A percentile compares a stretch with the other conserved stretches of the same genome.
These are phyloP conservation scores for Cornus controversa DNA, from an alignment of 148 eudicot genomes.

Conservation along the genomic window DNA sequence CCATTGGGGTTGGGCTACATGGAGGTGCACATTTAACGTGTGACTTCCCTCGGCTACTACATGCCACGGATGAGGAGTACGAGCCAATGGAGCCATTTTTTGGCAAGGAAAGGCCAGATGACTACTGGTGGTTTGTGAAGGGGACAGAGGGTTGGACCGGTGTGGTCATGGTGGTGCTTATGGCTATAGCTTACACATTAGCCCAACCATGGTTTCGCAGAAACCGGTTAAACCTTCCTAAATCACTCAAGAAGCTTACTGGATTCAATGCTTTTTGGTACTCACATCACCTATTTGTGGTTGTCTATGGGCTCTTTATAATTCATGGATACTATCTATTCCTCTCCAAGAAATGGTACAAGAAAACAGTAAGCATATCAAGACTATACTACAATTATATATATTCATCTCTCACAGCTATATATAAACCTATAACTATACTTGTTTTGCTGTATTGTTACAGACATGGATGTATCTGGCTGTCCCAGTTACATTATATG, in stretches of 20 bases:
- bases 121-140: constrained; percentile 61
- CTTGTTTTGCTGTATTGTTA: background rate
- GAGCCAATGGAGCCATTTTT: constrained; percentile 39
- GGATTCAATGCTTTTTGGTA: no score
- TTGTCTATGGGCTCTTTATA: constrained; percentile 47
- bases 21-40: constrained; percentile 45
- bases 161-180: constrained; percentile 43
- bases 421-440: no score
- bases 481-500: constrained; percentile 40
- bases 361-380: constrained; percentile 42
- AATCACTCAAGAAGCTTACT: constrained; percentile 43
- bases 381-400: no score
- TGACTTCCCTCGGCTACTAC: constrained; percentile 54
- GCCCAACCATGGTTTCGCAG: constrained; percentile 67
- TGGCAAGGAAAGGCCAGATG: constrained; percentile 26
- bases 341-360: constrained; percentile 39
- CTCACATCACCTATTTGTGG: constrained; percentile 59
- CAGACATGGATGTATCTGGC: constrained; percentile 71
- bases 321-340: constrained; percentile 47
- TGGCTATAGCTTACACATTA: constrained; percentile 44
- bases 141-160: constrained; percentile 60
- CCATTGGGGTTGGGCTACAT: constrained; percentile 45
- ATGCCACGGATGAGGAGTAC: constrained; percentile 36
- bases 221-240: constrained; percentile 45
- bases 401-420: no score